Evolutionary conservation across 148 eudicot genomes (phyloP), one percentile per base, ranked within the genome.

Genomic region (Rhododendron vialii): DNA sequence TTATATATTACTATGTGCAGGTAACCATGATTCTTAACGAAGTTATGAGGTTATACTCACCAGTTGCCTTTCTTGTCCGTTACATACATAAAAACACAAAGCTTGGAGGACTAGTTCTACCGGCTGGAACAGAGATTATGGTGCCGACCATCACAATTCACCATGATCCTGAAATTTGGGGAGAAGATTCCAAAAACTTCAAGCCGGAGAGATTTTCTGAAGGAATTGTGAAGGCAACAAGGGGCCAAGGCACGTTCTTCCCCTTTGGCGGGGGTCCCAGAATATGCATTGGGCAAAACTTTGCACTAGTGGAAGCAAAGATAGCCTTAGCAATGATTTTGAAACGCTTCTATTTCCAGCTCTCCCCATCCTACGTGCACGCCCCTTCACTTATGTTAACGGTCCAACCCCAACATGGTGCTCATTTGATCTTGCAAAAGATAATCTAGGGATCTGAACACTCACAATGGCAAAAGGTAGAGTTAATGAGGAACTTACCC

Each of bases 191-290:
- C 2, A 63, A 43, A 0, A 92, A 92, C 80, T 93, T 94, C 86
- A 92, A 91, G 4, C 95, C 93, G 2, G 91, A 92, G 65, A 88
- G 95, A 36, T 94, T 93, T 82, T 89, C 93, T 2, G 88, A 87
- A 75, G 98, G 98, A 7, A 83, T 92, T 74, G 26, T 88, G 0
- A 89, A 89, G 24, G 98, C 94, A 13, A 77, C 91, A 3, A 91
- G 59, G 30, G 88, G 88, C 4, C 89, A 86, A 26, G 76, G 53
- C n/a, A 73, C 92, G 0, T 94, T 83, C 88, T 87, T 92, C 43
- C 93, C 93, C 5, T 94, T 94, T 43, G 84, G 93, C 17, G 82
- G 90, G 85, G 97, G 93, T 1, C 95, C 94, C 0, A 80, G 95
- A 48, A 88, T 91, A 30, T 93, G 95, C 82, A 85, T 94, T 13